Evolutionary conservation across 352 stramenopile species (phyloP).

Genomic region (Nothophytophthora sp.): DNA sequence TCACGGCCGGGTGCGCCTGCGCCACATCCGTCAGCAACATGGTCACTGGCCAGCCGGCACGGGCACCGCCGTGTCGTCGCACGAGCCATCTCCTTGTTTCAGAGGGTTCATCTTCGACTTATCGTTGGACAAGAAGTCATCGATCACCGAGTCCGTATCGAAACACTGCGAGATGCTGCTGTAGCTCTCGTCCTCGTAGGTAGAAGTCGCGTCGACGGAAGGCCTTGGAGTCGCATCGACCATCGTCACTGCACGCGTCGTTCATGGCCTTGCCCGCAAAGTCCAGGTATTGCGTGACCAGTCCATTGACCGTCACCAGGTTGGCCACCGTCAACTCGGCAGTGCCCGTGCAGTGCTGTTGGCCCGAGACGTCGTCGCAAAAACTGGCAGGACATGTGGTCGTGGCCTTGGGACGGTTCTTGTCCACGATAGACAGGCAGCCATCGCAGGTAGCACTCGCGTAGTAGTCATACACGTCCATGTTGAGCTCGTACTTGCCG

Average conservation of each 20-base stretch:
- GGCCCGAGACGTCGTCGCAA: slow-evolving; percentile 26
- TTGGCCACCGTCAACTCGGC: slow-evolving; percentile 31
- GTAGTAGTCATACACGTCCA: slow-evolving; percentile 57
- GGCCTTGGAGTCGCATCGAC: slow-evolving; percentile 43
- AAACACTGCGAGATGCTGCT: slow-evolving; percentile 35
- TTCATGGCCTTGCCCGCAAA: slow-evolving; percentile 47
- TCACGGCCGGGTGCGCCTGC: neutral
- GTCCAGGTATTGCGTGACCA: slow-evolving; percentile 36
- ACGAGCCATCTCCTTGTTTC: slow-evolving; percentile 1
- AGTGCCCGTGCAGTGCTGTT: slow-evolving; percentile 4
- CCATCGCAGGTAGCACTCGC: slow-evolving; percentile 38
- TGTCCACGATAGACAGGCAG: slow-evolving; percentile 58
- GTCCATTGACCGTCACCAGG: slow-evolving; percentile 21
- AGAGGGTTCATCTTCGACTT: slow-evolving; percentile 44
- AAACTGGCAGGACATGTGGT: slow-evolving; percentile 41
- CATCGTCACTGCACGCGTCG: slow-evolving; percentile 46
- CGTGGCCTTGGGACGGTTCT: slow-evolving; percentile 40
- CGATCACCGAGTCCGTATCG: slow-evolving; percentile 15
- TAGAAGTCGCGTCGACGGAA: slow-evolving; percentile 46
- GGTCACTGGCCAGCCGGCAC: slow-evolving; percentile 38
- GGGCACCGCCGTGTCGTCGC: slow-evolving; percentile 29
- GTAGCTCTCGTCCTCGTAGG: slow-evolving; percentile 17
- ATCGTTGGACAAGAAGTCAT: slow-evolving; percentile 19
- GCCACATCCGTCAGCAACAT: slow-evolving; percentile 45
- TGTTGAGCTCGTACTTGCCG: slow-evolving; percentile 56